Evolutionary conservation across 345 rosid species (phyloP).

Genomic region (Camelina neglecta): DNA sequence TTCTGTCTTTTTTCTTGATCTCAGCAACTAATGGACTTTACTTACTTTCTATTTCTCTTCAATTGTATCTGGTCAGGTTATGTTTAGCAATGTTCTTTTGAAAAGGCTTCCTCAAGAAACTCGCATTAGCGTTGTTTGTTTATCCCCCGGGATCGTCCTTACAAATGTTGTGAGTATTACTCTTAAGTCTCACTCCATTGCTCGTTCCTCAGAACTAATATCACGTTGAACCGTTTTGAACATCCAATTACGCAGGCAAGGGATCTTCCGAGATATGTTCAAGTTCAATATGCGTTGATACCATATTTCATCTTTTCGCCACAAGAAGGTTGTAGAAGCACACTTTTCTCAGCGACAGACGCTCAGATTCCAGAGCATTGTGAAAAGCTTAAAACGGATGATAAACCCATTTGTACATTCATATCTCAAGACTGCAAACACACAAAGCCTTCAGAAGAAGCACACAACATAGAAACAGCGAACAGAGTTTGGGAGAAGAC

Average conservation of each 20-base stretch:
- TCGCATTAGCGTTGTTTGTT: conserved; percentile 73
- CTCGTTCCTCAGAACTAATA: neutral
- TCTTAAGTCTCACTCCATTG: neutral
- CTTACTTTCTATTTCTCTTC: neutral
- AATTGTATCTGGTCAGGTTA: conserved; percentile 55
- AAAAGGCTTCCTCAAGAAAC: conserved; percentile 77
- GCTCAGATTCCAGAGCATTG: conserved; percentile 80
- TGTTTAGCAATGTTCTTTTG: conserved; percentile 84
- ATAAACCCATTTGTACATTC: conserved; percentile 75
- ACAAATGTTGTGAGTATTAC: conserved; percentile 80
- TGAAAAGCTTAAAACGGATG: conserved; percentile 65
- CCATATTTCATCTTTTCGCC: conserved; percentile 87
- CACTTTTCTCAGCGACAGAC: conserved; percentile 87
- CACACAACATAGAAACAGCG: conserved; percentile 70
- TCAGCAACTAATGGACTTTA: conserved; percentile 20
- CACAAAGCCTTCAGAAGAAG: conserved; percentile 84
- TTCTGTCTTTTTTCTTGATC: neutral
- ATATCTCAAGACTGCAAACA: conserved; percentile 83
- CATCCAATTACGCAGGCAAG: conserved; percentile 68
- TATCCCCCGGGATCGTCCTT: conserved; percentile 82
- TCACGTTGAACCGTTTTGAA: neutral
- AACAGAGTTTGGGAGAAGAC: conserved; percentile 86
- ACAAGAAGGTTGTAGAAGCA: conserved; percentile 88
- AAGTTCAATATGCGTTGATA: conserved; percentile 70
- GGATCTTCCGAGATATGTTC: conserved; percentile 77